These are phyloP conservation scores for Arachnomyces sp. DNA, from an alignment of 2,329 filamentous ascomycete genomes.

Conservation along the genomic window DNA sequence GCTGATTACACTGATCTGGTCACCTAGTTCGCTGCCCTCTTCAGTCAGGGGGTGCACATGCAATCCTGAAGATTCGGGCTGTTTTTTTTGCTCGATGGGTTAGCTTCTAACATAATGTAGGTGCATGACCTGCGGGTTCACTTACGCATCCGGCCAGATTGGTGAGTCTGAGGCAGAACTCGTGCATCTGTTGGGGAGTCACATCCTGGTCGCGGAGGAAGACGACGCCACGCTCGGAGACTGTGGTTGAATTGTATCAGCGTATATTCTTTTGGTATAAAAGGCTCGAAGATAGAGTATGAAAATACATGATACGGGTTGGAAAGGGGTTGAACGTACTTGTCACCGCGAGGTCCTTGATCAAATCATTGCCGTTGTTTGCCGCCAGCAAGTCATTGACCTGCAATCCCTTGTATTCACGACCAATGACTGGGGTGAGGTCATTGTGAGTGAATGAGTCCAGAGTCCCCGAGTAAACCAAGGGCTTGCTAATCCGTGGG, in stretches of 20 bases:
- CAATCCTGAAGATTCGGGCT: conserved; percentile 15
- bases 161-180: conserved; percentile 22
- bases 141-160: conserved; percentile 18
- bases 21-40: conserved; percentile 33
- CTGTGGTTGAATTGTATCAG: too few species aligned
- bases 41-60: conserved; percentile 39
- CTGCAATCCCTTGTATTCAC: conserved; percentile 30
- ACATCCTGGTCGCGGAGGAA: conserved; percentile 16
- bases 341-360: conserved; percentile 59
- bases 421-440: conserved; percentile 29
- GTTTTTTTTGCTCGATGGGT: conserved; percentile 4
- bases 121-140: conserved; percentile 5
- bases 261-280: too few species aligned
- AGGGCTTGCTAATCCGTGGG: conserved; percentile 22
- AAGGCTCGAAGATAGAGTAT: too few species aligned
- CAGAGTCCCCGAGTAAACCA: conserved; percentile 37
- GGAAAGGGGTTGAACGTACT: conserved; percentile 32
- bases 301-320: too few species aligned
- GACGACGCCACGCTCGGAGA: conserved; percentile 14
- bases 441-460: conserved; percentile 20
- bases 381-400: conserved; percentile 48
- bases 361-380: conserved; percentile 54
- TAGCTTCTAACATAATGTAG: background rate
- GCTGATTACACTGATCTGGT: too few species aligned
- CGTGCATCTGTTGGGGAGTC: conserved; percentile 11